Percentiles rank a stretch among this genome's conserved stretches.
Conservation (phyloP, 331 rosid species). For the Arachis monticola region DNA sequence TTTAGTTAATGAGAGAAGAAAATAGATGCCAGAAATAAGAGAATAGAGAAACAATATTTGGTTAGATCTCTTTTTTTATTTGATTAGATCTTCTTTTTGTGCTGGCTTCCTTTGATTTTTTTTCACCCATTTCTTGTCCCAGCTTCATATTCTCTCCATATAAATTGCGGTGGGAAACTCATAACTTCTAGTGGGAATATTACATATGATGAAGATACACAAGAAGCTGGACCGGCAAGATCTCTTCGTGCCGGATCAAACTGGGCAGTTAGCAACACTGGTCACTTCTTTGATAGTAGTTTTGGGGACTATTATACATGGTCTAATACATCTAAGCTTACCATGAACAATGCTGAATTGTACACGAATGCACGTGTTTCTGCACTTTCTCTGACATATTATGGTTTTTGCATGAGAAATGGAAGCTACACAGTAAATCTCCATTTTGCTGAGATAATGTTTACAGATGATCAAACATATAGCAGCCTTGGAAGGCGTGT, state of each 20-base stretch:
- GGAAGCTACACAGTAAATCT: slow-evolving; percentile 72
- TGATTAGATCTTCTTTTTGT: neutral
- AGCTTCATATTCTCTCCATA: slow-evolving; percentile 54
- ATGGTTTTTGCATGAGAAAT: slow-evolving; percentile 66
- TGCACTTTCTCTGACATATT: slow-evolving; percentile 73
- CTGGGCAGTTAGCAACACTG: slow-evolving; percentile 78
- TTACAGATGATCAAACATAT: slow-evolving; percentile 51
- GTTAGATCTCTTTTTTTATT: neutral
- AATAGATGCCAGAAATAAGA: neutral
- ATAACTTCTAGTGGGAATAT: slow-evolving; percentile 35
- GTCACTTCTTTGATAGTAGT: slow-evolving; percentile 56
- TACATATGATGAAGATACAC: slow-evolving; percentile 49
- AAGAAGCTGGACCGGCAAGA: slow-evolving; percentile 42
- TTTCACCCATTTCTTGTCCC: slow-evolving; percentile 17
- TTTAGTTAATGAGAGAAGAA: neutral
- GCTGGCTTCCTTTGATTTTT: slow-evolving; percentile 16
- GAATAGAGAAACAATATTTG: neutral
- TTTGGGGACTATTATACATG: neutral
- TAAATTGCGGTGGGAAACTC: slow-evolving; percentile 76
- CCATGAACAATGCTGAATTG: slow-evolving; percentile 49
- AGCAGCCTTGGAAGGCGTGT: slow-evolving; percentile 79
- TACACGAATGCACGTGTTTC: slow-evolving; percentile 72
- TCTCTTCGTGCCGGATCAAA: slow-evolving; percentile 32
- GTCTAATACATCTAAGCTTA: slow-evolving; percentile 51
- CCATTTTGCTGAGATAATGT: slow-evolving; percentile 79